Base-by-base conservation (phyloP, 2,329 filamentous ascomycete species). In the Aspergillus fumigatus region DNA sequence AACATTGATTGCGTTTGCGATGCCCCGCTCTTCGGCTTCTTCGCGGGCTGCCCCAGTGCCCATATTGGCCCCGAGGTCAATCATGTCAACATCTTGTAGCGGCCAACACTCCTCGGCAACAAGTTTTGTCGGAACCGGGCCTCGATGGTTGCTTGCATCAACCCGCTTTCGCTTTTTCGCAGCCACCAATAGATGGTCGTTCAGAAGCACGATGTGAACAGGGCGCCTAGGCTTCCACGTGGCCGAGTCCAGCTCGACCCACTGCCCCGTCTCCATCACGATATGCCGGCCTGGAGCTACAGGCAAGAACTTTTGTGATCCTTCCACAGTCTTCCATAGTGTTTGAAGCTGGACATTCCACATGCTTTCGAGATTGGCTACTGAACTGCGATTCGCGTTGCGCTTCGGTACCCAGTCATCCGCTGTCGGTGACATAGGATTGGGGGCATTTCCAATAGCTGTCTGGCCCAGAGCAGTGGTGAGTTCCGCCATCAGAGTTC, bases 191-290 rank as follows among this genome's bases (percentile, higher is more conserved):
- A 99, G 79, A 73, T 99, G 92, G 69, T 99, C 94, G 70, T 97
- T 99, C 2, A 99, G 81, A 56, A 99, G 75, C 58, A 97, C 92
- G 58, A 99, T 86, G 69, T 96, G 90, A 73, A 97, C 92, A 27
- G 92, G 87, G 45, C 94, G 82, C 61, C 89, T 83, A 3, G 93
- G 90, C 74, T 96, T 97, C 86, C 96, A 97, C 0, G 94, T 99
- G 10, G 94, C 94, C 61, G 94, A 95, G 75, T 99, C 95, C 59
- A 99, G 80, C 76, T 99, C 93, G 57, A 97, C 89, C 94, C 94
- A 99, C 50, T 88, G 84, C 1, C 90, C 89, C 3, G 92, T 96
- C 73, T 97, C 93, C 72, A 96, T 87, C 2, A 97, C 85, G 48
- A 99, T 92, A 71, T 97, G 95, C 41, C 94, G 87, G n/a, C 92